Base-by-base conservation (phyloP, 1,139 yeast species). In the Geotrichum siamense region DNA sequence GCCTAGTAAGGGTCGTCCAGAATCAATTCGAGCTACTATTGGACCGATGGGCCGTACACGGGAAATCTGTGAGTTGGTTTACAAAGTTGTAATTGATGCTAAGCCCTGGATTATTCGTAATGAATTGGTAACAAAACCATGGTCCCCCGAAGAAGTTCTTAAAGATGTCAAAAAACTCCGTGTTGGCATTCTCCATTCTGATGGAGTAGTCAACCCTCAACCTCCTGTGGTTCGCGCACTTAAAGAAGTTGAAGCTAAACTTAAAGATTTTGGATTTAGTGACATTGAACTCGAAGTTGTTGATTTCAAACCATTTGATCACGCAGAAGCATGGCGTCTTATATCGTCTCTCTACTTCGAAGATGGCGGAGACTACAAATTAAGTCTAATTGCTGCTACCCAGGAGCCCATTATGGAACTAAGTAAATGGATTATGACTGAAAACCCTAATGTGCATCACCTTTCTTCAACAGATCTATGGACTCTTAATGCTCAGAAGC, bases 91-190 rank as follows among this genome's bases (percentile, higher is more conserved):
- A 47, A 65, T 80, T 38, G 70, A 73, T 44, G 65, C 69, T 21
- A 63, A 75, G 52, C 79, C 82, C 9, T 78, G 84, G 83, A 61
- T 62, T 19, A 50, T 59, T 6, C 84, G 79, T 55, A 74, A 75
- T 9, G 68, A 69, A 45, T 58, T 68, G 27, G 53, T 71, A 12
- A 69, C 72, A 23, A 50, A 74, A 41, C 73, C 74, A 10, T 76
- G 80, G 80, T 68, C 68, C 50, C 52, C 61, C 58, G 25, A 69
- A 65, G 10, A 56, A 41, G n/a, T 60, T 66, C 3, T 41, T 1
- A 39, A 50, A 48, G 47, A 48, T 72, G 37, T 51, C 55, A 52
- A 59, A 39, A 63, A 73, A 41, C 44, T 65, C 5, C 55, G 50
- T 15, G 53, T 65, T 38, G 69, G 70, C 2, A 46, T 67, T 8